A percentile compares a stretch with the other conserved stretches of the same genome.
Evolutionary conservation across 768 basidiomycete genomes (phyloP).

Genomic region (Rhizopogon roseolus): DNA sequence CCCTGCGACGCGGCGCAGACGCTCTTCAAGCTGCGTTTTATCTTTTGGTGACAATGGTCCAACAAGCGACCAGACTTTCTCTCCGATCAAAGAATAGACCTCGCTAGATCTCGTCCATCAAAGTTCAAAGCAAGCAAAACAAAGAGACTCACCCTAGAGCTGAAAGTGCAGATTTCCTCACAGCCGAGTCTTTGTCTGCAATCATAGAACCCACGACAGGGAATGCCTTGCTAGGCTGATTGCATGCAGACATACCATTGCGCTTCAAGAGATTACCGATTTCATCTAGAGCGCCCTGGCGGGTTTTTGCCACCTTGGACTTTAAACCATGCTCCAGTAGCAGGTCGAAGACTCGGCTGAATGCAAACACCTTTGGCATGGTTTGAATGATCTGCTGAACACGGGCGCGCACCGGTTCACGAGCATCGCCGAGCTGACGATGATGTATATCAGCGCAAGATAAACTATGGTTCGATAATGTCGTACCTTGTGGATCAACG

Average conservation of each 20-base stretch:
- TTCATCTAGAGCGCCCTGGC: conserved; percentile 84
- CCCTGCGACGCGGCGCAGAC: conserved; percentile 75
- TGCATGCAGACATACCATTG: conserved; percentile 75
- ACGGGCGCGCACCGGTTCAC: conserved; percentile 75
- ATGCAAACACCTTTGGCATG: conserved; percentile 87
- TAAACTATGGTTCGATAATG: background rate
- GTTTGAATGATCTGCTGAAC: conserved; percentile 82
- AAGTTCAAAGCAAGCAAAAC: background rate
- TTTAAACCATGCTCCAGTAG: conserved; percentile 85
- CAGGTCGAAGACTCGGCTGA: conserved; percentile 85
- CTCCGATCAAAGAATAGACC: conserved; percentile 77
- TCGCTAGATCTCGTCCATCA: conserved; percentile 45
- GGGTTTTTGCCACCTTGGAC: conserved; percentile 88
- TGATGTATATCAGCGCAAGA: conserved; percentile 1
- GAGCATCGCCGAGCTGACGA: conserved; percentile 83
- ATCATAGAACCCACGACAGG: conserved; percentile 74
- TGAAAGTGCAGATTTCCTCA: conserved; percentile 82
- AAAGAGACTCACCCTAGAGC: conserved; percentile 60
- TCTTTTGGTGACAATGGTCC: conserved; percentile 78
- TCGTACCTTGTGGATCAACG: conserved; percentile 82
- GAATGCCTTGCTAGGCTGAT: conserved; percentile 75
- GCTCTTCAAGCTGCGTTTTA: conserved; percentile 88
- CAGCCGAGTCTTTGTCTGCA: conserved; percentile 84
- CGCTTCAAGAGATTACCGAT: conserved; percentile 71
- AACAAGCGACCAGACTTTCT: conserved; percentile 78